A percentile compares a stretch with the other conserved stretches of the same genome.
Evolutionary conservation across 495 filamentous ascomycete species (phyloP).

Genomic region (Podospora didyma): DNA sequence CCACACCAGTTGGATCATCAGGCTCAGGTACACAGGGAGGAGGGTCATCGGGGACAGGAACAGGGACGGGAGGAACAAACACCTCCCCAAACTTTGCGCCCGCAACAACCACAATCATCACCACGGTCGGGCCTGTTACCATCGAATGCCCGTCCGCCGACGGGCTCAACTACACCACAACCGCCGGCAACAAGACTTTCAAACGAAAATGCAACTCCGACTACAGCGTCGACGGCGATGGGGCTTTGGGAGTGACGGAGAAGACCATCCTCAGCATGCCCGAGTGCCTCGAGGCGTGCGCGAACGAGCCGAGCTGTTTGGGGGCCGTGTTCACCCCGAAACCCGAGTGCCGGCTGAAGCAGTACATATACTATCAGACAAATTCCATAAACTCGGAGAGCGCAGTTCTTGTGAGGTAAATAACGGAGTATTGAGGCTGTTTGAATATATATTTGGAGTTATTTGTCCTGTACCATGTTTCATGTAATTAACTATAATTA

Average conservation of each 20-base stretch:
- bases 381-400: background rate
- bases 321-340: slow-evolving; percentile 12
- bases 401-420: slow-evolving; percentile 3
- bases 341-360: slow-evolving; percentile 21
- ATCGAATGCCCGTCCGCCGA: slow-evolving; percentile 13
- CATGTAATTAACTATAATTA: too few species aligned
- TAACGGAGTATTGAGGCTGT: too few species aligned
- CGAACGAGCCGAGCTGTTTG: slow-evolving; percentile 8
- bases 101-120: background rate
- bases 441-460: too few species aligned
- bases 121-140: background rate
- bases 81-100: background rate
- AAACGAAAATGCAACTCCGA: slow-evolving; percentile 12
- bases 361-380: slow-evolving; percentile 11
- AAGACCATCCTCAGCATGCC: slow-evolving; percentile 1
- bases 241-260: background rate
- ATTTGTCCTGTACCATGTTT: too few species aligned
- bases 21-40: too few species aligned
- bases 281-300: slow-evolving; percentile 18
- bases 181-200: slow-evolving; percentile 1
- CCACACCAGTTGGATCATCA: too few species aligned
- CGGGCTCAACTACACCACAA: slow-evolving; percentile 12
- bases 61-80: background rate
- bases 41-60: too few species aligned
- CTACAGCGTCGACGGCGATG: slow-evolving; percentile 17